Evolutionary conservation across 1,284 basidiomycete genomes (phyloP), one percentile per base, ranked within the genome.

Genomic region (Microbotryum saponariae): DNA sequence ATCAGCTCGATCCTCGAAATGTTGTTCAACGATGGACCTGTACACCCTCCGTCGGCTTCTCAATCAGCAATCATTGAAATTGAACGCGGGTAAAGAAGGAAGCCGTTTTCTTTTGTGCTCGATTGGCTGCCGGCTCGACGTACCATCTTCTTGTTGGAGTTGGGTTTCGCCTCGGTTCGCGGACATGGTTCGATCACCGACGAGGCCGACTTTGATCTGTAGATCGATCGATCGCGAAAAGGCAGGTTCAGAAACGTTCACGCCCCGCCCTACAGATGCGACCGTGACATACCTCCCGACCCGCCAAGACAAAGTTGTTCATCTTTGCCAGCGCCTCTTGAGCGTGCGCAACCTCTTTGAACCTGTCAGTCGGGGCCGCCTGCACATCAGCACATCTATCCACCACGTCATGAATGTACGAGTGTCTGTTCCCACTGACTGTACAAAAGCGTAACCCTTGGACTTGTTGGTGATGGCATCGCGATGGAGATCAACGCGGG

Each of bases 401-500:
- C 33, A 5, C 20, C 20, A 18, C 45, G 9, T 18, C 37, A 3
- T 7, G 44, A 50, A 37, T 60, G n/a, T 23, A 29, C 50, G 42
- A 42, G 20, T 29, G n/a, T 27, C 44, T 18, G 44, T 31, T 10
- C 31, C 7, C 1, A 79, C 85, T 71, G 74, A 92, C 85, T 98
- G 96, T 50, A 99, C 88, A 75, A 98, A 99, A 31, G 91, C 92
- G 75, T 96, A 97, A 46, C 96, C 96, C 77, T 97, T 97, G 78
- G 90, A 93, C 73, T 90, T 85, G 50, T 93, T 92, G 48, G 91
- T 93, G 79, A 70, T 75, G 82, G 85, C 66, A 59, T 75, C 73
- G 73, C 87, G 84, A 77, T 97, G 94, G 73, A 98, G 83, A 80
- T 99, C 94, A 74, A 98, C 93, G 78, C 94, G 94, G 77, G 94